Base-by-base conservation (phyloP, 1,284 basidiomycete genomes). In the Leucoagaricus sp. region DNA sequence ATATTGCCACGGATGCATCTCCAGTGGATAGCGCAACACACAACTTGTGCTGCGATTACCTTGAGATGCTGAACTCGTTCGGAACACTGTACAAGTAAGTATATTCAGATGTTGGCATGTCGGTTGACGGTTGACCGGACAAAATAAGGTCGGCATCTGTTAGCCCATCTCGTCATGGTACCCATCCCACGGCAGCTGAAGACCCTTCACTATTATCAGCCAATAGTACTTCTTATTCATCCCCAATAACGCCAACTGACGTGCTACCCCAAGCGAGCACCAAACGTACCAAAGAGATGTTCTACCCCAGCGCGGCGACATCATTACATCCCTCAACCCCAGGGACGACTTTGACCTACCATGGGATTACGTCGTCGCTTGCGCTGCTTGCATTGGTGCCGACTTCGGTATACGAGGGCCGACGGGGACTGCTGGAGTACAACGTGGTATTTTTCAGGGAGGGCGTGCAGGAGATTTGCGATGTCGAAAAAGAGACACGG, bases 1-100 rank as follows among this genome's bases (percentile, higher is more conserved):
- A 95, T 65, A 82, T 98, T 19, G 94, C 94, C 1, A 94, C 95
- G 5, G 96, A 99, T 68, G 87, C 90, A 17, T 93, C 93, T 0
- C 94, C 96, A 0, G 92, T 97, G 26, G 96, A 98, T 69, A 83
- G 89, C 53, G 86, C 88, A 1, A 94, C 92, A 1, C 91, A 94
- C 64, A 91, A 90, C 61, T 79, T 96, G 19, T 95, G 93, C 64
- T 94, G 89, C 63, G 95, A 98, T 65, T 98, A 96, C 66, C 80
- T 98, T 17, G 85, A 88, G 52, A 93, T 94, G 77, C 82, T 98
- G 51, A 88, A 89, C 61, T 86, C 91, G 5, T 95, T 98, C 64
- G 86, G 89, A 26, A 83, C 87, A 4, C 72, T 98, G 19, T 98
- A 96, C 75, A 86, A 83, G 91, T 91, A 68, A 42, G 80, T 58